Evolutionary conservation across 148 eudicot genomes (phyloP), one percentile per base, ranked within the genome.

Genomic region (Agrostemma githago): DNA sequence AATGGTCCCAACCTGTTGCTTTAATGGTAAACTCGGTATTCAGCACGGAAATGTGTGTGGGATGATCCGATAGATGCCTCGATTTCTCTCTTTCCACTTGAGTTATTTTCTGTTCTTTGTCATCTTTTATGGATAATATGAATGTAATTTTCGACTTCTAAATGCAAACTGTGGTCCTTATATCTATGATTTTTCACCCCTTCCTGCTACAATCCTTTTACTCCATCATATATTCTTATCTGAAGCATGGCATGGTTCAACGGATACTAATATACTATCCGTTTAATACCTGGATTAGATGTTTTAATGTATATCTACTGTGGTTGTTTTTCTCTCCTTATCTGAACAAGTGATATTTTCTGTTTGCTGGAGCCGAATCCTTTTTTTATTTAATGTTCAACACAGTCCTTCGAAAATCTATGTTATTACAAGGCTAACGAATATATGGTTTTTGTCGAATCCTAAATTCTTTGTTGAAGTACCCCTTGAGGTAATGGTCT

Each of bases 31-130:
- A 26, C 34, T 70, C 17, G 6, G 43, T 37, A 38, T 11, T 1
- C 61, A 15, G 40, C 21, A 76, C 42, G 59, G 14, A 63, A 17
- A 53, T 66, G 37, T 66, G 78, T 40, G 61, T 64, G 15, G 48
- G 48, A 37, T 37, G 34, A 6, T 38, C 6, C 17, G 71, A 42
- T 26, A 26, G 34, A 26, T 20, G 56, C 57, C 39, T 76, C 39
- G 58, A 9, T 71, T 71, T 62, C 8, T 39, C 3, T 54, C 79
- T 37, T 37, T 53, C 21, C 48, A 10, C 34, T 53, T 40, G 16
- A 71, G 34, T 51, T 67, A 70, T 58, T 20, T 67, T 21, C 43
- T 20, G 4, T 26, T 12, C 59, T 75, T 41, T 66, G 58, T 60
- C 62, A 59, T 12, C 39, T 72, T 66, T n/a, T 46, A 21, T 63